These are phyloP conservation scores for Podila verticillata DNA, from an alignment of 192 early-diverging fungal species.

Conservation along the genomic window DNA sequence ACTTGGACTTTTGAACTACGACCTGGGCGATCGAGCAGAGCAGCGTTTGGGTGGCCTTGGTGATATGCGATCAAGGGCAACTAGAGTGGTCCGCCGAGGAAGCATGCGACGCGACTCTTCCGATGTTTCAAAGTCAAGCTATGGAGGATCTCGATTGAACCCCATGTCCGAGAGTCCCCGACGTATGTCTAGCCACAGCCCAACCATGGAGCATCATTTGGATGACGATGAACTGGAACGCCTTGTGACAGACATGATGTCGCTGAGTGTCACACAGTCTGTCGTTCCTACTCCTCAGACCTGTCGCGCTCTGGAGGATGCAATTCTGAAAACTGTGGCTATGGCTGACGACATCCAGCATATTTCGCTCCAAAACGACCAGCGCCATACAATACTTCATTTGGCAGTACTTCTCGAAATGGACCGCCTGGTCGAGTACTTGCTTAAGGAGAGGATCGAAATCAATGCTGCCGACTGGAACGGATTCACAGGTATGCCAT, in stretches of 20 bases:
- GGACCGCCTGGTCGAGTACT: constrained; percentile 29
- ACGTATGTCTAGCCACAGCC: constrained; percentile 32
- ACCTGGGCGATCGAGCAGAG: constrained; percentile 3
- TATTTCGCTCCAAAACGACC: constrained; percentile 48
- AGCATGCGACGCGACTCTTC: constrained; percentile 49
- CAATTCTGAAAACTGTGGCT: constrained; percentile 15
- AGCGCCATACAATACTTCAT: constrained; percentile 46
- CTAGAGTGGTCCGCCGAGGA: constrained; percentile 36
- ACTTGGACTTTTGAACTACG: neutral
- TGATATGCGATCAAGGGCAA: constrained; percentile 39
- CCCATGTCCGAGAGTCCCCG: constrained; percentile 26
- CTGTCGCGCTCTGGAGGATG: constrained; percentile 25
- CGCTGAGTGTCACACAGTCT: constrained; percentile 36
- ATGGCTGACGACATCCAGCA: constrained; percentile 34
- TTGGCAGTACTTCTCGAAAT: constrained; percentile 42
- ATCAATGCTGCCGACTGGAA: constrained; percentile 48
- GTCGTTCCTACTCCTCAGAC: constrained; percentile 17
- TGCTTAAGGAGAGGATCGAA: constrained; percentile 41
- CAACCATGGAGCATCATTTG: constrained; percentile 12
- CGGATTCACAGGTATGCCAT: constrained; percentile 43
- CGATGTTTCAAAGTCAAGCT: constrained; percentile 8
- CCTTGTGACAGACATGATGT: constrained; percentile 47
- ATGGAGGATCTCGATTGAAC: constrained; percentile 21
- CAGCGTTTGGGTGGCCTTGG: constrained; percentile 41
- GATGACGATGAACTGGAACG: constrained; percentile 43